Evolutionary conservation across 1,284 basidiomycete genomes (phyloP).

Genomic region (Tremellales sp.): DNA sequence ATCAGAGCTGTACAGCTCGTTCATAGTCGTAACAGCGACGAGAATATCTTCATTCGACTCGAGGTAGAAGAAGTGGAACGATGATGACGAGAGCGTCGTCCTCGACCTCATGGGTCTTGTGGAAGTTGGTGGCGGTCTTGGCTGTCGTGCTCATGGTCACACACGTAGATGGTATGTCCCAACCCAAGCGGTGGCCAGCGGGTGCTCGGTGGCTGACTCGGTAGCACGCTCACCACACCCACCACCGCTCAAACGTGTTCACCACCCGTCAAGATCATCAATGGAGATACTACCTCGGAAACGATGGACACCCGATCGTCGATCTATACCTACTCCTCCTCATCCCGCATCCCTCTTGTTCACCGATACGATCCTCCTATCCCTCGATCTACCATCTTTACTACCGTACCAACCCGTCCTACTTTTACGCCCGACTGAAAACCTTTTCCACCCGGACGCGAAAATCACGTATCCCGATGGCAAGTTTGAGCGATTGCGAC

Average conservation of each 20-base stretch:
- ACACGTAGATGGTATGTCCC: slow-evolving; percentile 9
- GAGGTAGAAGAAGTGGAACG: too few relatives aligned
- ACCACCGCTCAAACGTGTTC: slow-evolving; percentile 35
- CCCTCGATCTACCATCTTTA: slow-evolving; percentile 28
- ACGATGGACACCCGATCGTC: slow-evolving; percentile 8
- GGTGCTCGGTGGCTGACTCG: neutral
- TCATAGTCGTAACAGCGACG: too few relatives aligned
- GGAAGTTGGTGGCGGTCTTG: slow-evolving; percentile 1
- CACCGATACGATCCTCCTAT: slow-evolving; percentile 39
- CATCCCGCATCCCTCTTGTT: slow-evolving; percentile 27
- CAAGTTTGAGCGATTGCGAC: slow-evolving; percentile 15
- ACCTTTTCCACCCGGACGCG: slow-evolving; percentile 71
- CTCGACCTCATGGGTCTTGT: too few relatives aligned
- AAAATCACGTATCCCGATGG: slow-evolving; percentile 49
- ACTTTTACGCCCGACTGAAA: slow-evolving; percentile 67
- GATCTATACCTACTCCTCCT: slow-evolving; percentile 18
- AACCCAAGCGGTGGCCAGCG: too few relatives aligned
- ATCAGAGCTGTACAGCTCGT: too few relatives aligned
- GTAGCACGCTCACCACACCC: slow-evolving; percentile 37
- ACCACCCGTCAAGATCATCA: slow-evolving; percentile 24
- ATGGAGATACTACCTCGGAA: slow-evolving; percentile 58
- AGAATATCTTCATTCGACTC: too few relatives aligned
- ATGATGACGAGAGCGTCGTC: too few relatives aligned
- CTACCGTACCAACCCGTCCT: slow-evolving; percentile 28
- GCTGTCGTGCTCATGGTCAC: neutral